Conservation (phyloP, 2,329 filamentous ascomycete genomes). For the Colletotrichum navitas region DNA sequence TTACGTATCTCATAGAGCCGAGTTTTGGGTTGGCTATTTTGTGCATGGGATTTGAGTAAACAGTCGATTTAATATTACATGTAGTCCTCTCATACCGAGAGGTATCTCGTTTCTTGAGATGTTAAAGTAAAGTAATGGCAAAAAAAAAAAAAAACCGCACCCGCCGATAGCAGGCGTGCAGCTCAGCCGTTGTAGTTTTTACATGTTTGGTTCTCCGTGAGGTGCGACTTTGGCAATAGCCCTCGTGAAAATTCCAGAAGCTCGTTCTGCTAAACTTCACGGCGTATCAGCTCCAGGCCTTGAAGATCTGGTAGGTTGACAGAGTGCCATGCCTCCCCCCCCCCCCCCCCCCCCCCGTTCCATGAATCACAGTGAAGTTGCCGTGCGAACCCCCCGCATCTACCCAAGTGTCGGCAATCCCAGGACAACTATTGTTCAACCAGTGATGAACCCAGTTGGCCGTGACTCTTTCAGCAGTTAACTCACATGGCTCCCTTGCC, state of each 20-base stretch:
- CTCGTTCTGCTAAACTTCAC: not conserved
- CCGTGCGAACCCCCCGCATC: not conserved
- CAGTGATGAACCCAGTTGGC: constrained; percentile 13
- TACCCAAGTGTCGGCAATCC: constrained; percentile 1
- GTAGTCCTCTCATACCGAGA: not conserved
- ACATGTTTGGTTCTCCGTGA: not conserved
- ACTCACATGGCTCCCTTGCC: constrained; percentile 56
- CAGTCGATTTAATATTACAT: constrained; percentile 3
- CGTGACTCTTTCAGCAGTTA: constrained; percentile 1
- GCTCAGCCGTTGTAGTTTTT: not conserved
- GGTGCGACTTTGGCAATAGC: not conserved
- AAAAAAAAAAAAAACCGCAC: not conserved
- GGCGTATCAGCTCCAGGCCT: not conserved
- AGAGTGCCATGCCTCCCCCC: not conserved
- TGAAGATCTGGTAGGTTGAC: not conserved
- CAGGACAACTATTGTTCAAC: not conserved
- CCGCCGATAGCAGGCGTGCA: not conserved
- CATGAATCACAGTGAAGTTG: constrained; percentile 9
- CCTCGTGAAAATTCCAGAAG: not conserved
- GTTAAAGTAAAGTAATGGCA: not conserved
- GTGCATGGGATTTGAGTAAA: constrained; percentile 23
- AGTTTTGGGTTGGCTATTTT: not conserved
- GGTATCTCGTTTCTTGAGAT: not conserved
- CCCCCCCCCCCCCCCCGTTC: not conserved
- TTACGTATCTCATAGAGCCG: constrained; percentile 22